These are phyloP conservation scores for Plenodomus biglobosus DNA, from an alignment of 2,329 filamentous ascomycete species.

Conservation along the genomic window DNA sequence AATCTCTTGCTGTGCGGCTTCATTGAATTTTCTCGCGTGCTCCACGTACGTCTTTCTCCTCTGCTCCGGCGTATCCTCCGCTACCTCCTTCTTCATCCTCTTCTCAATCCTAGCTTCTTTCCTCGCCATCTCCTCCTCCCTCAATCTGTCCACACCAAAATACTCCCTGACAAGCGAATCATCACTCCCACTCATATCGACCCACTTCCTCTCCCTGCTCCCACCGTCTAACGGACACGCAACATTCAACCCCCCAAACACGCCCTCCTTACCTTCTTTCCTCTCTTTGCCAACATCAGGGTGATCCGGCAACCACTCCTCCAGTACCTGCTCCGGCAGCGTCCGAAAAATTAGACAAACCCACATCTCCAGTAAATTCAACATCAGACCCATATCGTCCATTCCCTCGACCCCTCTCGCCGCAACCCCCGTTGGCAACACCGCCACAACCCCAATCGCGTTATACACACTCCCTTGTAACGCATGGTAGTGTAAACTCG, in stretches of 20 bases:
- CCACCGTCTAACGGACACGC: constrained; percentile 37
- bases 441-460: constrained; percentile 26
- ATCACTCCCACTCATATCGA: constrained; percentile 24
- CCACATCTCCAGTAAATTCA: constrained; percentile 44
- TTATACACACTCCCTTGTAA: constrained; percentile 35
- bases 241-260: constrained; percentile 34
- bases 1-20: neutral
- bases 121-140: constrained; percentile 1
- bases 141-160: constrained; percentile 4
- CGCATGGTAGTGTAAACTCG: constrained; percentile 38
- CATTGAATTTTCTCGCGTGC: neutral
- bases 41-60: constrained; percentile 1
- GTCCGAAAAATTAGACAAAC: constrained; percentile 36
- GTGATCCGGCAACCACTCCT: constrained; percentile 25
- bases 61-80: neutral
- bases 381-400: constrained; percentile 28
- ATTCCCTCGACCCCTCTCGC: constrained; percentile 23
- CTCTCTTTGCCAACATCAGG: neutral
- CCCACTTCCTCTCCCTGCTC: constrained; percentile 14
- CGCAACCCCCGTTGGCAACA: constrained; percentile 14
- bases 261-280: constrained; percentile 17
- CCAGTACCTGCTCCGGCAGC: constrained; percentile 21
- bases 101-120: constrained; percentile 2
- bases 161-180: constrained; percentile 30
- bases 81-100: constrained; percentile 1